Evolutionary conservation across 2,329 filamentous ascomycete species (phyloP), one percentile per base, ranked within the genome.

Genomic region (Penicillium hordei): DNA sequence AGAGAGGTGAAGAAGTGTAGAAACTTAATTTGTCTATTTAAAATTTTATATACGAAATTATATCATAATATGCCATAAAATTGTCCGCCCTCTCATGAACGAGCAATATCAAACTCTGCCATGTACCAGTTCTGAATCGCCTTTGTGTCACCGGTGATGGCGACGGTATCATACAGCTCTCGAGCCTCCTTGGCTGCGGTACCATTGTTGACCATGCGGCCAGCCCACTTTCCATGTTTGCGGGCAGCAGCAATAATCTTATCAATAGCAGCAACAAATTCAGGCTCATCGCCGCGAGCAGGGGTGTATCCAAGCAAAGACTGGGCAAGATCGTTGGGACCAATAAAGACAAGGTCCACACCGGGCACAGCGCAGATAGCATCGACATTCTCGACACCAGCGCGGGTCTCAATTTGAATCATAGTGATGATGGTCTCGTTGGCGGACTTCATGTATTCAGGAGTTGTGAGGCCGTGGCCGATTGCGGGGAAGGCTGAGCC

Each of bases 141-240:
- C 66, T 77, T 78, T 0, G 73, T 77, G 55, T 82, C 79, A 21
- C 73, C 73, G 3, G 73, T 80, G 17, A 82, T 76, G 5, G 79
- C 77, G 5, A 79, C 76, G 0, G 74, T 79, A 58, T 82, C 79
- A 65, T 75, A 81, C 15, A 46, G 65, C 31, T 68, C 55, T 45
- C 68, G 66, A 7, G 65, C 72, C 59, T 78, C 70, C 71, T 80
- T 81, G 5, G 75, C 74, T 49, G 65, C 59, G 3, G 67, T 65
- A 46, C 78, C 77, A 64, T 82, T 74, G 57, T 81, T 80, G 1
- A 77, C 75, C 73, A 83, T 75, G 2, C 79, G 74, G 0, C 84
- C 88, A 6, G 81, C 82, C 76, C 87, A 88, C 74, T 89, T 90
- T 21, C 86, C 86, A 12, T 87, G 81, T 60, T 79, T 81, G 51